Conservation (phyloP, 148 eudicot species). For the Polygonum aviculare region DNA sequence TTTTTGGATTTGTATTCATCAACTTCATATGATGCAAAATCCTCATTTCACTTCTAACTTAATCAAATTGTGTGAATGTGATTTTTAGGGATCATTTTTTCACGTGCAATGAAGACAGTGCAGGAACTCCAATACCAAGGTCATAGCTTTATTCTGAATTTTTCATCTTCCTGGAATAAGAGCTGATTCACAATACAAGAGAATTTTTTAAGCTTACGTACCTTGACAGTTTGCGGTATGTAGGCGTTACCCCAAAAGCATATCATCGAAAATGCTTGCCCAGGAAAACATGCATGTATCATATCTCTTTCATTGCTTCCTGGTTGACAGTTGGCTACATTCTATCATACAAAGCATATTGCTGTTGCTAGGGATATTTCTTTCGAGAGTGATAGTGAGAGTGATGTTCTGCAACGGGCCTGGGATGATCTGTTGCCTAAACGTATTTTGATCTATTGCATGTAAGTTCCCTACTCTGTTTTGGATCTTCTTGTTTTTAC, state of each 20-base stretch:
- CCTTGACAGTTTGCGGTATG: constrained; percentile 75
- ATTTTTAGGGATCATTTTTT: no score
- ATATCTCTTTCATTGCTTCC: background rate
- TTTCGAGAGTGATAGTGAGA: constrained; percentile 23
- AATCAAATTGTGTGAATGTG: no score
- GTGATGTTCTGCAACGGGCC: constrained; percentile 42
- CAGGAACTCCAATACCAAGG: no score
- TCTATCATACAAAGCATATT: background rate
- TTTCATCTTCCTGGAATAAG: no score
- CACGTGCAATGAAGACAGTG: no score
- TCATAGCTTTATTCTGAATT: no score
- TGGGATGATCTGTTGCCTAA: constrained; percentile 68
- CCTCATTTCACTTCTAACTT: no score
- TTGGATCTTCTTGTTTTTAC: background rate
- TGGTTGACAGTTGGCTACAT: background rate
- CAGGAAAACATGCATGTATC: constrained; percentile 26
- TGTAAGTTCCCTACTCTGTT: constrained; percentile 32
- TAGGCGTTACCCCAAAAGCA: constrained; percentile 82
- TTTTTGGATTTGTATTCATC: no score
- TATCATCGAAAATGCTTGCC: constrained; percentile 88
- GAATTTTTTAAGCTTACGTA: no score
- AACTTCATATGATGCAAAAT: no score
- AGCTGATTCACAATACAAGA: no score
- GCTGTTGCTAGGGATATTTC: constrained; percentile 33
- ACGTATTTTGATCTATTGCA: constrained; percentile 68